These are phyloP conservation scores for Fistulinella prunicolor DNA, from an alignment of 768 basidiomycete genomes.

Conservation along the genomic window DNA sequence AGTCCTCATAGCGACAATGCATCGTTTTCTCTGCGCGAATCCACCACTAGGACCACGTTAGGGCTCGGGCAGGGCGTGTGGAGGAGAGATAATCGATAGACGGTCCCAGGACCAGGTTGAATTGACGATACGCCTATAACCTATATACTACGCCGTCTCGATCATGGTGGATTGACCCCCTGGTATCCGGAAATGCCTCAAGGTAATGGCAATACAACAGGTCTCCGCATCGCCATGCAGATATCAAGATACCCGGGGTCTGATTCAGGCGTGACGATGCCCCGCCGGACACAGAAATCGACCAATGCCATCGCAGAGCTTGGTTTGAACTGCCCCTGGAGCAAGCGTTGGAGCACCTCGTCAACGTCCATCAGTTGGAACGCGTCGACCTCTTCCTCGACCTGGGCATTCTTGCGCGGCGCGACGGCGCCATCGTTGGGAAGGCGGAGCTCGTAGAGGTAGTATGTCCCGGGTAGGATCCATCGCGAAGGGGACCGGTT, in stretches of 20 bases:
- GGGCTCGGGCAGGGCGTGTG: too few relatives aligned
- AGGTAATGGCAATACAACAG: constrained; percentile 20
- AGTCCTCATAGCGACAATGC: too few relatives aligned
- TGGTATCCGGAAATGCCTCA: constrained; percentile 6
- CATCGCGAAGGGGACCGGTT: constrained; percentile 43
- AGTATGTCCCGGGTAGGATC: constrained; percentile 46
- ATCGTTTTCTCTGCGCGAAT: too few relatives aligned
- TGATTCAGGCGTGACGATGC: constrained; percentile 25
- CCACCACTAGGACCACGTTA: too few relatives aligned
- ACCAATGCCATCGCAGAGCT: constrained; percentile 43
- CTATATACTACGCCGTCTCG: too few relatives aligned
- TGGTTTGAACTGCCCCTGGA: constrained; percentile 38
- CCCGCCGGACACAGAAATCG: constrained; percentile 41
- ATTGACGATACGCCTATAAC: too few relatives aligned
- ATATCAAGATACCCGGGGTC: constrained; percentile 23
- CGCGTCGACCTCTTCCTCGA: constrained; percentile 42
- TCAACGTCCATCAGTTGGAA: constrained; percentile 34
- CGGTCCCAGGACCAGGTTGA: too few relatives aligned
- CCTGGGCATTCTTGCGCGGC: constrained; percentile 34
- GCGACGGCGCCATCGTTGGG: constrained; percentile 32
- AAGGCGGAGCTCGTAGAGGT: constrained; percentile 42
- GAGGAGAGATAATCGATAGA: too few relatives aligned
- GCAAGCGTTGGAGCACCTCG: constrained; percentile 32
- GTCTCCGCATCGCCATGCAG: constrained; percentile 22
- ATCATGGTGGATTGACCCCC: too few relatives aligned